phyloP scores from a whole-genome alignment of 768 basidiomycete genomes.

The Baorangia bicolor region DNA sequence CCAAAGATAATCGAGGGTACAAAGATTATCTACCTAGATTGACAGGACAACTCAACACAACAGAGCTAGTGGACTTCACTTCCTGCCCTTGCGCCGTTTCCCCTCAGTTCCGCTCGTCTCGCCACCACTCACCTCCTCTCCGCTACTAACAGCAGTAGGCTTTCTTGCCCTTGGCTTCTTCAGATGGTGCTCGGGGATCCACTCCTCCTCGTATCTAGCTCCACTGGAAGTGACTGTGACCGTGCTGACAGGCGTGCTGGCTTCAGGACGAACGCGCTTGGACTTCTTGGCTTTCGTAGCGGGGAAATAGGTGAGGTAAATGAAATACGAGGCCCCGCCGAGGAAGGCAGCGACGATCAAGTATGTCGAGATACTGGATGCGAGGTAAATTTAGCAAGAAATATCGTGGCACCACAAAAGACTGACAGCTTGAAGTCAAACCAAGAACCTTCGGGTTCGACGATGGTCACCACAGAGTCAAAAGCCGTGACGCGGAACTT shows the following conservation, averaged over 20 bases:
- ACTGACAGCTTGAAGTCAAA: slow-evolving; percentile 81
- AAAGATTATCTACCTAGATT: not conserved
- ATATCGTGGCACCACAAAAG: not conserved
- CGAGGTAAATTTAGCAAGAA: slow-evolving; percentile 3
- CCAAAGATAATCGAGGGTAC: not conserved
- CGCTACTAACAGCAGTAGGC: slow-evolving; percentile 51
- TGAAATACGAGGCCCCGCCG: slow-evolving; percentile 60
- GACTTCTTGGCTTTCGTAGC: slow-evolving; percentile 54
- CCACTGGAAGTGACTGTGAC: slow-evolving; percentile 61
- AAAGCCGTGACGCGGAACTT: slow-evolving; percentile 66
- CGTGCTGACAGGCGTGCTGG: slow-evolving; percentile 55
- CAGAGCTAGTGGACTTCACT: slow-evolving; percentile 29
- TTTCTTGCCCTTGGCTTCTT: slow-evolving; percentile 59
- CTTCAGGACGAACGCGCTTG: slow-evolving; percentile 41
- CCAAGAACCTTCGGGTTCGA: slow-evolving; percentile 75
- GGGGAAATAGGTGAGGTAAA: slow-evolving; percentile 65
- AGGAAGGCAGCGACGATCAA: slow-evolving; percentile 63
- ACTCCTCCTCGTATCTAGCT: slow-evolving; percentile 80
- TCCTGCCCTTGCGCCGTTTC: slow-evolving; percentile 48
- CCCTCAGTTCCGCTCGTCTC: slow-evolving; percentile 65
- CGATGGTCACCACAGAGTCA: slow-evolving; percentile 73
- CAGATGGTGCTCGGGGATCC: slow-evolving; percentile 90
- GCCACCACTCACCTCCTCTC: slow-evolving; percentile 64
- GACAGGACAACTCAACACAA: not conserved
- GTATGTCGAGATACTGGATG: slow-evolving; percentile 62